Evolutionary conservation across 2,329 filamentous ascomycete species (phyloP).

Genomic region (Beauveria medogensis): DNA sequence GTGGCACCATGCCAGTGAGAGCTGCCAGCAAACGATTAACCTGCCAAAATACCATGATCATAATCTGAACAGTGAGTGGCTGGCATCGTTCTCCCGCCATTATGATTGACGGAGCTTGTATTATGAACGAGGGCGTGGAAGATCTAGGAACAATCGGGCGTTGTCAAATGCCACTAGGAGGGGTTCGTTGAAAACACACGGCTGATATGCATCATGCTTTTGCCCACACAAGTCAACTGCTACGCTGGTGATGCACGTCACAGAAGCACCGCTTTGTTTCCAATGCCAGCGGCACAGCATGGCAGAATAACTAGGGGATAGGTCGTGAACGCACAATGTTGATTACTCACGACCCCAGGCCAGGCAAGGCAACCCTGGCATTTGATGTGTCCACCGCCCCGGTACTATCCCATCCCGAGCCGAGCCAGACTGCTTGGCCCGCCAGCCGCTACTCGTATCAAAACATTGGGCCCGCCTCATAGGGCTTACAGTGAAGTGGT

Average conservation of each 20-base stretch:
- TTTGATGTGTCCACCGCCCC: neutral
- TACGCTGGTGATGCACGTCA: slow-evolving; percentile 2
- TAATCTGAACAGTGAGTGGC: neutral
- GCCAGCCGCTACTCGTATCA: neutral
- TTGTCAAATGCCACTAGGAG: neutral
- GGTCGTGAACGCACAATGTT: too few relatives aligned
- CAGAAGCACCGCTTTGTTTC: neutral
- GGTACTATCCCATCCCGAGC: neutral
- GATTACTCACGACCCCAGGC: too few relatives aligned
- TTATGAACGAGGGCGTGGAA: neutral
- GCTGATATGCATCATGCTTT: neutral
- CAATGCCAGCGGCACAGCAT: too few relatives aligned
- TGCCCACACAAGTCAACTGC: neutral
- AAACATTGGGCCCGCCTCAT: too few relatives aligned
- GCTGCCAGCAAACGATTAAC: too few relatives aligned
- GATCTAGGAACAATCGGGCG: neutral
- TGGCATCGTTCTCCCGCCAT: neutral
- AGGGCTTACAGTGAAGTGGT: too few relatives aligned
- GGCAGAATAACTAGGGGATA: too few relatives aligned
- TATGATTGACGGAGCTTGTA: neutral
- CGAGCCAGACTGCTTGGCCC: too few relatives aligned
- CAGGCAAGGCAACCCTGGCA: too few relatives aligned
- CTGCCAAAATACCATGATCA: neutral
- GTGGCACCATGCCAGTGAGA: neutral
- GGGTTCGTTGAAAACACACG: neutral